phyloP scores from a whole-genome alignment of 495 filamentous ascomycete genomes.

The Lasiosphaeris hirsuta region DNA sequence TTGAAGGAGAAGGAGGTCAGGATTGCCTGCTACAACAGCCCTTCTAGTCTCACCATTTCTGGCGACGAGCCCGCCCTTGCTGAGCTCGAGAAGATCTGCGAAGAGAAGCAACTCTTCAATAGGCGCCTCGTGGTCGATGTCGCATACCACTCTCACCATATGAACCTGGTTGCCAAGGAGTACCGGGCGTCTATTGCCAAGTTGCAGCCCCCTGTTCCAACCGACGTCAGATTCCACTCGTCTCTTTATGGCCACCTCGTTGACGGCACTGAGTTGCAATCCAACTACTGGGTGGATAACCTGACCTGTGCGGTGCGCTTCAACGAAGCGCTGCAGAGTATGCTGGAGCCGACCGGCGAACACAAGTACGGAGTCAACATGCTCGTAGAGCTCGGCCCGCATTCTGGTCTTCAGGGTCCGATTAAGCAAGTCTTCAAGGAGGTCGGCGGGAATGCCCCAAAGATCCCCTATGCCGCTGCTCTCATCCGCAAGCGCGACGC shows the following conservation, averaged over 20 bases:
- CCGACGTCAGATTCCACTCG: constrained; percentile 40
- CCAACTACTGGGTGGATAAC: constrained; percentile 47
- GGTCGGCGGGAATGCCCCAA: constrained; percentile 30
- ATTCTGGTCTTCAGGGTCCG: constrained; percentile 56
- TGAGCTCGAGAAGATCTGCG: constrained; percentile 44
- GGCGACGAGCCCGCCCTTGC: constrained; percentile 49
- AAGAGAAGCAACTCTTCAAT: constrained; percentile 47
- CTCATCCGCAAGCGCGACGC: constrained; percentile 40
- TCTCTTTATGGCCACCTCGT: constrained; percentile 32
- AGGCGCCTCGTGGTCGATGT: constrained; percentile 54
- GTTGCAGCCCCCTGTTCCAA: constrained; percentile 29
- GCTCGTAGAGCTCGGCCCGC: constrained; percentile 62
- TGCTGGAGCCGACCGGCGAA: constrained; percentile 35
- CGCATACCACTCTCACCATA: constrained; percentile 65
- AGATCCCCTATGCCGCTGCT: constrained; percentile 31
- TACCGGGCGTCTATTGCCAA: constrained; percentile 34
- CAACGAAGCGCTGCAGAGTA: constrained; percentile 33
- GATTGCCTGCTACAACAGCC: constrained; percentile 58
- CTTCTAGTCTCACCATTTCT: constrained; percentile 57
- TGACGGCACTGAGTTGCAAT: constrained; percentile 32
- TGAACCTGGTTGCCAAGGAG: constrained; percentile 46
- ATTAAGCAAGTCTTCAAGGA: constrained; percentile 52
- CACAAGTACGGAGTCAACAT: constrained; percentile 40
- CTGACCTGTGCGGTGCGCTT: constrained; percentile 42
- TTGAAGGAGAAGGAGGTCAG: constrained; percentile 36